Conservation (phyloP, 768 basidiomycete species). For the Holtermanniella nyarrowii region DNA sequence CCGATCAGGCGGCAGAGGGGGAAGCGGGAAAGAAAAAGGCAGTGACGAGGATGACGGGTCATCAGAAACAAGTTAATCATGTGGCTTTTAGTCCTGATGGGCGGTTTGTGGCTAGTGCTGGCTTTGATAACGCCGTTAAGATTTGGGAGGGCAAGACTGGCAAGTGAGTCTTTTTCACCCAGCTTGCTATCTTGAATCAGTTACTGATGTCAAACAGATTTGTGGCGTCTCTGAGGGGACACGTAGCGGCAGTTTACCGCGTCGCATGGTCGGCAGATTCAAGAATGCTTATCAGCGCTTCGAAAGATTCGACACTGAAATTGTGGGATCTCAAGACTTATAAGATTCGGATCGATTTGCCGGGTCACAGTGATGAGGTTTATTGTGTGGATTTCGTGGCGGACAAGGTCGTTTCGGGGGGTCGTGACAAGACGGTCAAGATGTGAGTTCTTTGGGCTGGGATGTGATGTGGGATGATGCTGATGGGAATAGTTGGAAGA, state of each 20-base stretch:
- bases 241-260: slow-evolving; percentile 88
- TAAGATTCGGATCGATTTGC: slow-evolving; percentile 86
- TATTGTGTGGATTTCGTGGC: slow-evolving; percentile 99
- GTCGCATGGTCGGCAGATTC: slow-evolving; percentile 93
- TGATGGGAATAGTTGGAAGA: slow-evolving; percentile 6
- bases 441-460: slow-evolving; percentile 54
- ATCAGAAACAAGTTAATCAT: slow-evolving; percentile 88
- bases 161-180: slow-evolving; percentile 39
- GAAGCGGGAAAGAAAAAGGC: slow-evolving; percentile 53
- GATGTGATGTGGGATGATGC: neutral
- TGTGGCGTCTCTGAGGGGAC: slow-evolving; percentile 78
- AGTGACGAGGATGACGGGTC: slow-evolving; percentile 71
- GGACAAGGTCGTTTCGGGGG: slow-evolving; percentile 98
- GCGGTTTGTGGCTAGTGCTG: slow-evolving; percentile 77
- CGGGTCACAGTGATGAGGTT: slow-evolving; percentile 94
- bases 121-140: slow-evolving; percentile 81
- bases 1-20: slow-evolving; percentile 49
- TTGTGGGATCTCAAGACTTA: slow-evolving; percentile 95
- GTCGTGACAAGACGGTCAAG: slow-evolving; percentile 78
- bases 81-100: slow-evolving; percentile 94
- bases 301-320: slow-evolving; percentile 95
- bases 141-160: slow-evolving; percentile 68
- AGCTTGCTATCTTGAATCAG: neutral
- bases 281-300: slow-evolving; percentile 80
- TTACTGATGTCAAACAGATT: slow-evolving; percentile 50